Conservation (phyloP, 129 eudicot genomes). For the Flaveria bidentis region DNA sequence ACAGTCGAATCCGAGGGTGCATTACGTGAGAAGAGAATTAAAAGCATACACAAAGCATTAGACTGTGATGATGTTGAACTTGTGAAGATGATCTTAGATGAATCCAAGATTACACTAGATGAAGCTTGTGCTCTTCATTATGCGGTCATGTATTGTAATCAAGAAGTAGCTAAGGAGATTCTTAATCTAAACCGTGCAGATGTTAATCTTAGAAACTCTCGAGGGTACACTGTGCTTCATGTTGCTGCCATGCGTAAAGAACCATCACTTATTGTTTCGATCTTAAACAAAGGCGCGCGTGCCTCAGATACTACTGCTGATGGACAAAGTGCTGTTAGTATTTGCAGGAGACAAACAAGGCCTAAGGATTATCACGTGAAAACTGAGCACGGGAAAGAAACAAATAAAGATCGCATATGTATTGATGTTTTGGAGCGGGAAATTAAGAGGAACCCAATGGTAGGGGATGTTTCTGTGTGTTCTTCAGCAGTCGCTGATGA, state of each 20-base stretch:
- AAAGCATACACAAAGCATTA: slow-evolving; percentile 66
- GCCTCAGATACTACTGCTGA: slow-evolving; percentile 56
- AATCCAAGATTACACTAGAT: slow-evolving; percentile 58
- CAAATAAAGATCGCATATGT: slow-evolving; percentile 63
- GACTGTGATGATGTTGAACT: slow-evolving; percentile 84
- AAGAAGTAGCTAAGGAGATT: slow-evolving; percentile 60
- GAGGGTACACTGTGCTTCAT: slow-evolving; percentile 80
- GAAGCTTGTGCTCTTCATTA: slow-evolving; percentile 80
- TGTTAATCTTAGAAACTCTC: slow-evolving; percentile 54
- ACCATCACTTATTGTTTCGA: slow-evolving; percentile 56
- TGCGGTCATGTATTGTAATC: slow-evolving; percentile 64
- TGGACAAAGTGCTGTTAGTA: slow-evolving; percentile 68
- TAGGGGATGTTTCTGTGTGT: slow-evolving; percentile 42
- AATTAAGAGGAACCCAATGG: slow-evolving; percentile 55
- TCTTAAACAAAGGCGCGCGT: slow-evolving; percentile 60
- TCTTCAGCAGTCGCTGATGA: slow-evolving; percentile 54
- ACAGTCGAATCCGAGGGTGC: slow-evolving; percentile 39
- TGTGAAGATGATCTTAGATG: slow-evolving; percentile 54
- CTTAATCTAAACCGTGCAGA: slow-evolving; percentile 51
- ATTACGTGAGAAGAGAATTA: slow-evolving; percentile 49
- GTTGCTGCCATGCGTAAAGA: slow-evolving; percentile 82
- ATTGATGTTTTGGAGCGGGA: slow-evolving; percentile 82
- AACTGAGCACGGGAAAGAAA: slow-evolving; percentile 56
- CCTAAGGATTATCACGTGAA: slow-evolving; percentile 63
- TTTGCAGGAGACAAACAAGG: slow-evolving; percentile 67